phyloP scores from a whole-genome alignment of 805 yeast genomes.

The Monosporozyma aquatica region DNA sequence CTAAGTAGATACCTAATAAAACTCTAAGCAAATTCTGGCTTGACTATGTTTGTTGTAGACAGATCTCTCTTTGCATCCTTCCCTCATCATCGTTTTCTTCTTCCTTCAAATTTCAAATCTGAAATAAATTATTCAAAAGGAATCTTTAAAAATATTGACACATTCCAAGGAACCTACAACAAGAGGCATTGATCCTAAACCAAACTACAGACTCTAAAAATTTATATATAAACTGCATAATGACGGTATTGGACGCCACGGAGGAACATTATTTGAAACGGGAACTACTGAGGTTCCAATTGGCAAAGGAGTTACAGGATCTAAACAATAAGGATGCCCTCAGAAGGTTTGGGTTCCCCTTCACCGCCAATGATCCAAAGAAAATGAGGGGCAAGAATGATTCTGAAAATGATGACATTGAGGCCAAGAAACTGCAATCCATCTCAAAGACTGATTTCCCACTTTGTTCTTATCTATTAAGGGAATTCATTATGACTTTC shows the following conservation, averaged over 20 bases:
- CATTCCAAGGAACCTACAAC: neutral
- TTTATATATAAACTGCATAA: too few relatives aligned
- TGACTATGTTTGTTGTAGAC: too few relatives aligned
- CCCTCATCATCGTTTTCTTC: too few relatives aligned
- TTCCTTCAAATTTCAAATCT: too few relatives aligned
- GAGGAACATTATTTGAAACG: constrained; percentile 87
- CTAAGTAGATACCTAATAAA: too few relatives aligned
- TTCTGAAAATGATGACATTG: neutral
- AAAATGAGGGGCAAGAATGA: neutral
- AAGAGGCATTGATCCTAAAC: neutral
- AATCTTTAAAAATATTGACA: too few relatives aligned
- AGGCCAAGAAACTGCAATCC: neutral
- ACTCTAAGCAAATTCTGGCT: too few relatives aligned
- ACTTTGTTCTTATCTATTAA: constrained; percentile 55
- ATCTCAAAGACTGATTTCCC: constrained; percentile 43
- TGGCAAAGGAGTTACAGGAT: constrained; percentile 51
- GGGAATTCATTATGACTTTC: constrained; percentile 53
- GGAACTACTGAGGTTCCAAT: constrained; percentile 56
- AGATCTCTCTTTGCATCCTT: too few relatives aligned
- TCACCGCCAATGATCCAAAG: constrained; percentile 40
- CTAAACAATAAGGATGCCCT: constrained; percentile 56
- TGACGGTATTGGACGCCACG: constrained; percentile 37
- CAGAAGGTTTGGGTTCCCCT: constrained; percentile 71
- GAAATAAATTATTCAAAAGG: too few relatives aligned
- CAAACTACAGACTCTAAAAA: too few relatives aligned